phyloP scores from a whole-genome alignment of 768 basidiomycete genomes.

The Coprinopsis sp. region DNA sequence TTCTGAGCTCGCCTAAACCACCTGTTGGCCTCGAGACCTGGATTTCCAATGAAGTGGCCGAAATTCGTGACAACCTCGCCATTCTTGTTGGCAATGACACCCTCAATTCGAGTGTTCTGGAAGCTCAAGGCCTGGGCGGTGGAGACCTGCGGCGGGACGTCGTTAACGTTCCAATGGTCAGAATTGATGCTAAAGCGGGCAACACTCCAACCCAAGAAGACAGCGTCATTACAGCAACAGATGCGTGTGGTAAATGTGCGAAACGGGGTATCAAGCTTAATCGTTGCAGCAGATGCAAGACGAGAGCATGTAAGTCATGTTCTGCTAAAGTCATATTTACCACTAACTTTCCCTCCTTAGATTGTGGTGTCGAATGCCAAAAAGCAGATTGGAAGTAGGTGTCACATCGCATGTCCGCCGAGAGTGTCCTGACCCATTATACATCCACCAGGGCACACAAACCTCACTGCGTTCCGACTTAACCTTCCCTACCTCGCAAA shows the following conservation, averaged over 20 bases:
- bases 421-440: too few species aligned
- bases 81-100: slow-evolving; percentile 22
- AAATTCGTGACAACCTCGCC: slow-evolving; percentile 20
- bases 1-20: slow-evolving; percentile 13
- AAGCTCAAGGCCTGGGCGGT: slow-evolving; percentile 7
- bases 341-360: slow-evolving; percentile 3
- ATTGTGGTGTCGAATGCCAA: slow-evolving; percentile 24
- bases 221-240: slow-evolving; percentile 23
- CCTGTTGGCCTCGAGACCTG: slow-evolving; percentile 20
- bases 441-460: too few species aligned
- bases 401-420: too few species aligned
- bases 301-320: slow-evolving; percentile 21
- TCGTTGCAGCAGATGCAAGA: slow-evolving; percentile 24
- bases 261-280: slow-evolving; percentile 22
- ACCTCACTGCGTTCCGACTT: too few species aligned
- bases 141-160: slow-evolving; percentile 18
- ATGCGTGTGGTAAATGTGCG: slow-evolving; percentile 24
- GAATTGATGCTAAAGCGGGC: slow-evolving; percentile 17
- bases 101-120: slow-evolving; percentile 13
- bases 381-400: slow-evolving; percentile 23
- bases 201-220: slow-evolving; percentile 12
- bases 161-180: slow-evolving; percentile 14
- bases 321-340: background rate
- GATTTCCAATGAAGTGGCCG: slow-evolving; percentile 17
- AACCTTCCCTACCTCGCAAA: too few species aligned